These are phyloP conservation scores for Ceratobasidium sp. DNA, from an alignment of 1,284 basidiomycete genomes.

Conservation along the genomic window DNA sequence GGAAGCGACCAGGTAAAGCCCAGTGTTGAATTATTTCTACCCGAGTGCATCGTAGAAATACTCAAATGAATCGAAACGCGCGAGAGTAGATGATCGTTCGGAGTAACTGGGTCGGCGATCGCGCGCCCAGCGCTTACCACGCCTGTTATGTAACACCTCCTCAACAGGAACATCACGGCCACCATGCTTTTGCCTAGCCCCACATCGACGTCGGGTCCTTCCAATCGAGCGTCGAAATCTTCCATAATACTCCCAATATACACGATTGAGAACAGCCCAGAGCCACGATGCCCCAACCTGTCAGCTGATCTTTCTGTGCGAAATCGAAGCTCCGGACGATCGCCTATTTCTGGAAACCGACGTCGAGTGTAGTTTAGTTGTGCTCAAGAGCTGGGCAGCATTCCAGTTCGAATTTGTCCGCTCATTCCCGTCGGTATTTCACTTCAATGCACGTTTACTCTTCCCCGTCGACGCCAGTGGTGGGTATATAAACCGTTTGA, in stretches of 20 bases:
- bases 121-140: background rate
- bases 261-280: background rate
- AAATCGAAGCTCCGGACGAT: constrained; percentile 37
- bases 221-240: background rate
- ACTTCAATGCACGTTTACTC: background rate
- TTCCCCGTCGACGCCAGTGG: constrained; percentile 1
- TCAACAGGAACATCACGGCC: background rate
- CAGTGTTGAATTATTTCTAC: background rate
- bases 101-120: background rate
- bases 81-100: too few relatives aligned
- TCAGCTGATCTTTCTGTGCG: constrained; percentile 29
- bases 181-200: background rate
- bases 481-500: constrained; percentile 7
- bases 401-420: constrained; percentile 22
- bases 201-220: background rate
- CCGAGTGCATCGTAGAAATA: too few relatives aligned
- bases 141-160: background rate
- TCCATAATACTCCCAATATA: background rate
- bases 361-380: background rate
- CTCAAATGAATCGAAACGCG: too few relatives aligned
- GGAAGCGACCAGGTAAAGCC: too few relatives aligned
- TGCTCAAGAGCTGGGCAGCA: background rate
- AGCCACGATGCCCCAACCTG: background rate
- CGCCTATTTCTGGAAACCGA: constrained; percentile 1
- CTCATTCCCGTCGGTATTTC: constrained; percentile 37